Conservation (phyloP, 805 yeast genomes). For the Yarrowia osloensis region DNA sequence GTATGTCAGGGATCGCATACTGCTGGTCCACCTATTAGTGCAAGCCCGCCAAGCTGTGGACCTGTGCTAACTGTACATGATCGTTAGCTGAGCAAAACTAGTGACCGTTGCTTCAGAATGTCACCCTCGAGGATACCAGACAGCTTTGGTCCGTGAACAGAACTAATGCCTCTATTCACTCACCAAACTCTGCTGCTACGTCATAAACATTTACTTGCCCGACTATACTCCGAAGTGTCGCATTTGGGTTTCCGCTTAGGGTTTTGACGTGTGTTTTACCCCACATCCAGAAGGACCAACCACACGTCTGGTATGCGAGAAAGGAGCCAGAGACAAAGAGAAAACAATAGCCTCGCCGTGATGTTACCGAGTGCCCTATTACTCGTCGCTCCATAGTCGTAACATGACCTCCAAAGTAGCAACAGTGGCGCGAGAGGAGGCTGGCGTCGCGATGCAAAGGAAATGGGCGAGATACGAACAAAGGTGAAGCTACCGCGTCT, state of each 20-base stretch:
- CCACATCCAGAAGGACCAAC: neutral
- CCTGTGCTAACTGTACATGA: too few relatives aligned
- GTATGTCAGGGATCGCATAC: neutral
- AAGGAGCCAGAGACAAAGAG: neutral
- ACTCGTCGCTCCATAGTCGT: neutral
- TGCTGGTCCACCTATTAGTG: too few relatives aligned
- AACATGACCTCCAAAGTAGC: neutral
- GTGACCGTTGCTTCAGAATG: too few relatives aligned
- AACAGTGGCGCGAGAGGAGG: neutral
- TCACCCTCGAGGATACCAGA: too few relatives aligned
- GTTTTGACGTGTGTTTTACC: neutral
- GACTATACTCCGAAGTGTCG: neutral
- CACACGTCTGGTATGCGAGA: neutral
- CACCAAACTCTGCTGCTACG: neutral
- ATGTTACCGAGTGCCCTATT: constrained; percentile 20
- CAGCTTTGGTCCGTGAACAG: neutral
- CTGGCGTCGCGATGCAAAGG: too few relatives aligned
- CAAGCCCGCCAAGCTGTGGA: neutral
- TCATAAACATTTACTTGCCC: neutral
- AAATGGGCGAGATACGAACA: too few relatives aligned
- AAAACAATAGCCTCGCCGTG: neutral
- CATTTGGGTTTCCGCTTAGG: neutral
- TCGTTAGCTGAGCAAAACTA: too few relatives aligned
- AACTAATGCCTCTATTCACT: neutral
- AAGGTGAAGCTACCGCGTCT: too few relatives aligned